Conservation (phyloP, 1,284 basidiomycete genomes). For the Vanrija pseudolonga region DNA sequence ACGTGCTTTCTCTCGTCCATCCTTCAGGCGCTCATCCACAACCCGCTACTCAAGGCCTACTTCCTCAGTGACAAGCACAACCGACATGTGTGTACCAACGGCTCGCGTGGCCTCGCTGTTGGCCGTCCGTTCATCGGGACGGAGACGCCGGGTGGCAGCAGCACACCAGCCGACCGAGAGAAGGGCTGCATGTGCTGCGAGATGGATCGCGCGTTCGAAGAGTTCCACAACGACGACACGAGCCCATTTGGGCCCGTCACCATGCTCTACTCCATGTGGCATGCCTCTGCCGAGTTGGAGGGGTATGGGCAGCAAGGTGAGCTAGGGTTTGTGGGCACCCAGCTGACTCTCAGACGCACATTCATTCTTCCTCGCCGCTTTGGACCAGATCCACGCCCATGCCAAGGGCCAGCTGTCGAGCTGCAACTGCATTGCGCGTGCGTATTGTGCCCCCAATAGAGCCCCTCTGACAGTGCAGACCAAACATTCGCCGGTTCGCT, state of each 20-base stretch:
- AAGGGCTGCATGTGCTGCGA: constrained; percentile 85
- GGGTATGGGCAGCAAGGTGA: constrained; percentile 84
- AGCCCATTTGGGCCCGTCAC: constrained; percentile 75
- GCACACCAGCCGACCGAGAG: constrained; percentile 47
- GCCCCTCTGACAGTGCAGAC: constrained; percentile 47
- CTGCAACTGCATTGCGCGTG: constrained; percentile 83
- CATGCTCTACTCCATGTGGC: constrained; percentile 84
- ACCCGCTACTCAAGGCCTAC: constrained; percentile 83
- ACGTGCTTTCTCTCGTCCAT: constrained; percentile 95
- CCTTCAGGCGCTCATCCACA: constrained; percentile 87
- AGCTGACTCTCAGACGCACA: constrained; percentile 35
- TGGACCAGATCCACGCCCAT: constrained; percentile 80
- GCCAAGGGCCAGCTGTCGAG: constrained; percentile 57
- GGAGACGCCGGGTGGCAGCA: background rate
- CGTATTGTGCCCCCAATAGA: background rate
- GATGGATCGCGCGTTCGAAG: constrained; percentile 85
- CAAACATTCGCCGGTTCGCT: constrained; percentile 82
- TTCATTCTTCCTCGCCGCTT: constrained; percentile 68
- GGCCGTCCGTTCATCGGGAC: constrained; percentile 29
- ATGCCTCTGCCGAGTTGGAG: constrained; percentile 72
- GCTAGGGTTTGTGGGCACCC: constrained; percentile 1
- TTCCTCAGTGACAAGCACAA: constrained; percentile 69
- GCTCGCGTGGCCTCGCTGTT: constrained; percentile 27
- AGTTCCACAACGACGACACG: constrained; percentile 72
- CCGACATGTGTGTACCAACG: constrained; percentile 39